Evolutionary conservation across 805 yeast species (phyloP).

Genomic region (Ogataea paraovalis): DNA sequence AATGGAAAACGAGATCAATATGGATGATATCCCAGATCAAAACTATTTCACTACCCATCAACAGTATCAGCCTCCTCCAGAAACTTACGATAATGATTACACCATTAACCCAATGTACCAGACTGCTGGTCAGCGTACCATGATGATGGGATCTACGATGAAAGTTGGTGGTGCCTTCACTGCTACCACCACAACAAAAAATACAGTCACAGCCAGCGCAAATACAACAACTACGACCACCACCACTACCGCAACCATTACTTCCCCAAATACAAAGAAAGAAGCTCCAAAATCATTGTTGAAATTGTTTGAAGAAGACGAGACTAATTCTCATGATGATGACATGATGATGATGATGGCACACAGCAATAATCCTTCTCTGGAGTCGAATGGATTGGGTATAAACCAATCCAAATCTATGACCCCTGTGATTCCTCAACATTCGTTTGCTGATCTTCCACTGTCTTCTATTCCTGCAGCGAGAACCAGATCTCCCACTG

Average conservation of each 20-base stretch:
- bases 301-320: conserved; percentile 60
- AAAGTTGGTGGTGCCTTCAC: conserved; percentile 8
- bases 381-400: not conserved
- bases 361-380: not conserved
- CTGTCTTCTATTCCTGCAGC: not conserved
- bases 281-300: conserved; percentile 72
- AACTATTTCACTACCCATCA: conserved; percentile 3
- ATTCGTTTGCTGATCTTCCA: not conserved
- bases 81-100: conserved; percentile 10
- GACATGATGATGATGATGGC: conserved; percentile 3
- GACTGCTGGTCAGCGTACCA: conserved; percentile 14
- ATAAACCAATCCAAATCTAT: not conserved
- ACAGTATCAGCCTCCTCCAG: conserved; percentile 3
- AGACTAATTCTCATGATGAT: conserved; percentile 28
- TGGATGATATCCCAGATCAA: conserved; percentile 18
- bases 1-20: conserved; percentile 61
- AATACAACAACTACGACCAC: conserved; percentile 1
- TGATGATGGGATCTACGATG: conserved; percentile 17
- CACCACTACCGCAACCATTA: conserved; percentile 6
- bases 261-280: conserved; percentile 23
- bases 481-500: conserved; percentile 52
- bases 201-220: conserved; percentile 17
- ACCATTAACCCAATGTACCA: conserved; percentile 15
- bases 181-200: conserved; percentile 3
- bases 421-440: not conserved